Evolutionary conservation across 306 rosid species (phyloP), one percentile per base, ranked within the genome.

Genomic region (Cucumis hystrix): DNA sequence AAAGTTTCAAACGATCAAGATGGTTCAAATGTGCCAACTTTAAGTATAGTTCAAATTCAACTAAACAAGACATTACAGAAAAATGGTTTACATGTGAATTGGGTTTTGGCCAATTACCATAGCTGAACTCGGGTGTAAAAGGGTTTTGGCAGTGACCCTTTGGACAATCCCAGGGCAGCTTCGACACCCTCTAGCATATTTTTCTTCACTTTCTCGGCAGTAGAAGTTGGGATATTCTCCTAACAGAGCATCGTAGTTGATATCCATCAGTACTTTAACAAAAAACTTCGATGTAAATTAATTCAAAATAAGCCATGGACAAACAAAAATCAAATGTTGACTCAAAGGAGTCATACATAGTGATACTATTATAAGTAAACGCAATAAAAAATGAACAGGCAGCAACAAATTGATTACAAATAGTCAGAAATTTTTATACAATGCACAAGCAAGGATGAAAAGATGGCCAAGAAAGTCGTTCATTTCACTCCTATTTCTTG

Each of bases 121-220:
- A 91, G 81, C 61, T 94, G 98, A 65, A 87, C 81, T 60, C 91
- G 88, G 62, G 98, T 80, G 80, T 86, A 89, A 41, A 78, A 77
- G 6, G 97, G 98, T 72, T 64, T 86, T 52, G 80, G 94, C 74
- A 90, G 92, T n/a, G 91, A 90, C 75, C 91, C 96, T 81, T 80
- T 80, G 41, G 86, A 74, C 82, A 94, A 71, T 57, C 97, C 98
- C 15, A 94, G 86, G 23, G 98, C 91, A 76, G 86, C 79, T 84
- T 94, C 97, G 76, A 94, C 92, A 55, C 96, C 97, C 84, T 80
- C 85, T 51, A 94, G 96, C 97, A 94, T 91, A 66, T 80, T 85
- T 35, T 85, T 83, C 78, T 82, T 89, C 75, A 90, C 93, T 88
- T 59, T 90, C 76, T 88, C 87, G 30, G 91, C 85, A 10, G 98